Conservation (phyloP, 805 yeast genomes). For the Lachancea mirantina region DNA sequence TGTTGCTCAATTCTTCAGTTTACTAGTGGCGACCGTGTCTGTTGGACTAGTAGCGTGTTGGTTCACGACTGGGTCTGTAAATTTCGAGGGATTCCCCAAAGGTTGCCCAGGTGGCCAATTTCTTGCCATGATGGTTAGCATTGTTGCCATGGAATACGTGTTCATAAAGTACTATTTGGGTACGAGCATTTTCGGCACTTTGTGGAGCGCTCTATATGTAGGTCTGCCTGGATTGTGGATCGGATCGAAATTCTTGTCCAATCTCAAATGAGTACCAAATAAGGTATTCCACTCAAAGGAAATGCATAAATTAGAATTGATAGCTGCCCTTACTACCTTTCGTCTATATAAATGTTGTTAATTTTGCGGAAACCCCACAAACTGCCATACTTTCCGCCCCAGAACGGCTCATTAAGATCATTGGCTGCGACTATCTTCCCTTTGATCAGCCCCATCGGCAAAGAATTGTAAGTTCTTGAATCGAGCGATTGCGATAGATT, state of each 20-base stretch:
- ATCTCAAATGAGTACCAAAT: slow-evolving; percentile 1
- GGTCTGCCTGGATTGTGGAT: slow-evolving; percentile 49
- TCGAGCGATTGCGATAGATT: slow-evolving; percentile 82
- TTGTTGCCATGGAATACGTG: slow-evolving; percentile 25
- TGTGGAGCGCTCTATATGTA: slow-evolving; percentile 31
- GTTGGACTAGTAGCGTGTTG: slow-evolving; percentile 40
- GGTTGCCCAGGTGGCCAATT: slow-evolving; percentile 17
- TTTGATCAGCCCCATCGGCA: slow-evolving; percentile 80
- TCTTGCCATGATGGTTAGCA: slow-evolving; percentile 22
- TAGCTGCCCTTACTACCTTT: slow-evolving; percentile 11
- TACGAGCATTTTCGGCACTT: slow-evolving; percentile 27
- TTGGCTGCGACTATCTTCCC: slow-evolving; percentile 80
- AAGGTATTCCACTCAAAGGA: not conserved
- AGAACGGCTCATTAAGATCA: slow-evolving; percentile 43
- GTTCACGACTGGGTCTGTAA: slow-evolving; percentile 28
- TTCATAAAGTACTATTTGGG: slow-evolving; percentile 29
- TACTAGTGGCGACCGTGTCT: slow-evolving; percentile 37
- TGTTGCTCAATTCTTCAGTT: slow-evolving; percentile 46
- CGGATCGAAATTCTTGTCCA: slow-evolving; percentile 48
- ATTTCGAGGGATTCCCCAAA: slow-evolving; percentile 22
- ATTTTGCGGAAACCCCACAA: slow-evolving; percentile 52
- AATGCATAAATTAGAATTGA: not conserved
- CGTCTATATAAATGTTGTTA: slow-evolving; percentile 42
- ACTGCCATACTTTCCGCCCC: slow-evolving; percentile 31
- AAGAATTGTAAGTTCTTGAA: slow-evolving; percentile 80